These are phyloP conservation scores for Xylaria curta DNA, from an alignment of 495 filamentous ascomycete genomes.

Conservation along the genomic window DNA sequence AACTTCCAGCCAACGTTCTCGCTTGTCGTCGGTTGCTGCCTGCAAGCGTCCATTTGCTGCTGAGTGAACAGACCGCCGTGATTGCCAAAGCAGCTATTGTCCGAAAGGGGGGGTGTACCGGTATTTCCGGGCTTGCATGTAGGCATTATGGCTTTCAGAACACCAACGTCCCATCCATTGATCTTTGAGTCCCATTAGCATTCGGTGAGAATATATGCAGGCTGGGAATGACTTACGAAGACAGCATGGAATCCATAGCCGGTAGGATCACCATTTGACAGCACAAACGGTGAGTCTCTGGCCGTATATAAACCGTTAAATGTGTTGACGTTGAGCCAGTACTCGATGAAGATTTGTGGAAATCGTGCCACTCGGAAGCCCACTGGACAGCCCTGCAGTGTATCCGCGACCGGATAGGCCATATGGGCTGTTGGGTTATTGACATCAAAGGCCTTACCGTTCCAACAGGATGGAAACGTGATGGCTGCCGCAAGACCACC, in stretches of 20 bases:
- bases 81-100: background rate
- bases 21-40: background rate
- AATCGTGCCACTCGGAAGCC: background rate
- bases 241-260: conserved; percentile 1
- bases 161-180: background rate
- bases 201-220: background rate
- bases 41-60: background rate
- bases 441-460: background rate
- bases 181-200: background rate
- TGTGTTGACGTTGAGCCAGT: background rate
- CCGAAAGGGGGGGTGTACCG: background rate
- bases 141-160: background rate
- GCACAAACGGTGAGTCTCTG: background rate
- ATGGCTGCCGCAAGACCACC: background rate
- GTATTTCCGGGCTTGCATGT: background rate
- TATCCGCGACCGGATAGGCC: conserved; percentile 2
- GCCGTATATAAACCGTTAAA: background rate
- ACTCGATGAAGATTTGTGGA: background rate
- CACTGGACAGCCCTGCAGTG: background rate
- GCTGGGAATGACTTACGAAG: background rate
- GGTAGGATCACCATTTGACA: background rate
- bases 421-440: background rate
- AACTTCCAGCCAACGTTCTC: conserved; percentile 4
- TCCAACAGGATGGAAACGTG: conserved; percentile 1
- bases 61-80: background rate